A percentile compares a stretch with the other conserved stretches of the same genome.
These are phyloP conservation scores for Crassisporium funariophilum DNA, from an alignment of 768 basidiomycete species.

Conservation along the genomic window DNA sequence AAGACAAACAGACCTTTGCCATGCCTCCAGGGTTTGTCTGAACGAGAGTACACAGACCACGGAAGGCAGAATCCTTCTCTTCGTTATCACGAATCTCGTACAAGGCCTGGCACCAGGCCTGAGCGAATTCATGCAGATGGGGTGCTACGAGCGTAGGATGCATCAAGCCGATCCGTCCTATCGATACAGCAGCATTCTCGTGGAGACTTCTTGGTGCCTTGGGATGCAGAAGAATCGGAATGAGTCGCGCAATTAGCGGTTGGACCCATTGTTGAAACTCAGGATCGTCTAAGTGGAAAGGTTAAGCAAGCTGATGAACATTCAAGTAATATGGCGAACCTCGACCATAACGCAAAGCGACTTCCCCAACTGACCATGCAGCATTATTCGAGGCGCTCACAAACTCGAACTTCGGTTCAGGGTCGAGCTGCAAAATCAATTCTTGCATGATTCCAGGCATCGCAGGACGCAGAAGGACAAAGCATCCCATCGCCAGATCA, in stretches of 20 bases:
- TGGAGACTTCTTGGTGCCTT: slow-evolving; percentile 93
- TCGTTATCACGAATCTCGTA: slow-evolving; percentile 99
- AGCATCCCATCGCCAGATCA: slow-evolving; percentile 97
- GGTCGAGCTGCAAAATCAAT: slow-evolving; percentile 86
- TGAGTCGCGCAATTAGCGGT: slow-evolving; percentile 81
- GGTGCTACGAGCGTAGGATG: slow-evolving; percentile 89
- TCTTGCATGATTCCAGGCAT: slow-evolving; percentile 90
- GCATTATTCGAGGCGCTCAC: slow-evolving; percentile 99
- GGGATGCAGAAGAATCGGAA: slow-evolving; percentile 90
- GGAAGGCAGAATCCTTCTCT: slow-evolving; percentile 98
- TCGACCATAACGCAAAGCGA: slow-evolving; percentile 87
- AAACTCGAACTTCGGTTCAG: slow-evolving; percentile 91
- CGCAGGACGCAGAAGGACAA: slow-evolving; percentile 79
- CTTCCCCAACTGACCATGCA: slow-evolving; percentile 99
- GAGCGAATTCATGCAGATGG: slow-evolving; percentile 86
- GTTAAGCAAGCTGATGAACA: neutral
- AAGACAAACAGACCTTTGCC: slow-evolving; percentile 65
- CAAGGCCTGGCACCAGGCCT: slow-evolving; percentile 95
- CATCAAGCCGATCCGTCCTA: slow-evolving; percentile 93
- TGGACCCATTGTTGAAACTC: slow-evolving; percentile 94
- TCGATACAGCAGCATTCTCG: slow-evolving; percentile 98
- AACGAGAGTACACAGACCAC: slow-evolving; percentile 94
- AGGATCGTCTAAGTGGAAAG: slow-evolving; percentile 55
- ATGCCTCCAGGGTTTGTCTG: slow-evolving; percentile 94
- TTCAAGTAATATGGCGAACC: slow-evolving; percentile 44